Evolutionary conservation across 352 stramenopile species (phyloP).

Genomic region (Globisporangium recalcitrans): DNA sequence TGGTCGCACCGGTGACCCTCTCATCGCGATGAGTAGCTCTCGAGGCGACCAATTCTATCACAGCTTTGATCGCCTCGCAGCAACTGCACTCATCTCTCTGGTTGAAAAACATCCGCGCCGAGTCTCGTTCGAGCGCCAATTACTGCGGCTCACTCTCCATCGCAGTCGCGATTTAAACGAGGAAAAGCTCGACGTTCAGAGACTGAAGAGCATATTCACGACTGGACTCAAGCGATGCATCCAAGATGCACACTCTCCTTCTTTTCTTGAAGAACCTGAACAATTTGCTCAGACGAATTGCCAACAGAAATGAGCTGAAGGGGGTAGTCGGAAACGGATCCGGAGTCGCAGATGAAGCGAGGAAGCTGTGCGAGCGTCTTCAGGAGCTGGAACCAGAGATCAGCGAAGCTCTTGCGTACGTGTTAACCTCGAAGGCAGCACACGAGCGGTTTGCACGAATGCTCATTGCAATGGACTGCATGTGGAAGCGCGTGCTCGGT

Average conservation of each 20-base stretch:
- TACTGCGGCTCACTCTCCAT: slow-evolving; percentile 1
- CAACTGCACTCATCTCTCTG: slow-evolving; percentile 13
- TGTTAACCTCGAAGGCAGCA: slow-evolving; percentile 15
- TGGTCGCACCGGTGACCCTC: not conserved
- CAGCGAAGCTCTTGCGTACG: slow-evolving; percentile 18
- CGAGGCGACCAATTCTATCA: not conserved
- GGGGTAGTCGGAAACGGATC: slow-evolving; percentile 34
- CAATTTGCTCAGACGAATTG: slow-evolving; percentile 29
- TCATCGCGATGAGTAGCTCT: not conserved
- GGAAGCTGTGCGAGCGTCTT: slow-evolving; percentile 23
- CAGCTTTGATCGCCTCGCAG: slow-evolving; percentile 26
- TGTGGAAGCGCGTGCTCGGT: slow-evolving; percentile 34
- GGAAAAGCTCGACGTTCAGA: not conserved
- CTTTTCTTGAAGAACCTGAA: slow-evolving; percentile 47
- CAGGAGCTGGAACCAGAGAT: slow-evolving; percentile 21
- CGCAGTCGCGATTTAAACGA: not conserved
- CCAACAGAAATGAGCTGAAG: slow-evolving; percentile 42
- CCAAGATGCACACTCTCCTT: slow-evolving; percentile 23
- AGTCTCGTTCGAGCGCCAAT: slow-evolving; percentile 8
- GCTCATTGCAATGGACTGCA: slow-evolving; percentile 37
- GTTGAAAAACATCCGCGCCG: slow-evolving; percentile 23
- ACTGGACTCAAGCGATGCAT: slow-evolving; percentile 21
- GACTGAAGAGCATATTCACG: slow-evolving; percentile 9
- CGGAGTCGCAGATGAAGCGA: slow-evolving; percentile 30
- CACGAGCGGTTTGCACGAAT: slow-evolving; percentile 24